Percentiles rank a stretch among this genome's conserved stretches.
Conservation (phyloP, 1,139 yeast genomes). For the Diutina rugosa region DNA sequence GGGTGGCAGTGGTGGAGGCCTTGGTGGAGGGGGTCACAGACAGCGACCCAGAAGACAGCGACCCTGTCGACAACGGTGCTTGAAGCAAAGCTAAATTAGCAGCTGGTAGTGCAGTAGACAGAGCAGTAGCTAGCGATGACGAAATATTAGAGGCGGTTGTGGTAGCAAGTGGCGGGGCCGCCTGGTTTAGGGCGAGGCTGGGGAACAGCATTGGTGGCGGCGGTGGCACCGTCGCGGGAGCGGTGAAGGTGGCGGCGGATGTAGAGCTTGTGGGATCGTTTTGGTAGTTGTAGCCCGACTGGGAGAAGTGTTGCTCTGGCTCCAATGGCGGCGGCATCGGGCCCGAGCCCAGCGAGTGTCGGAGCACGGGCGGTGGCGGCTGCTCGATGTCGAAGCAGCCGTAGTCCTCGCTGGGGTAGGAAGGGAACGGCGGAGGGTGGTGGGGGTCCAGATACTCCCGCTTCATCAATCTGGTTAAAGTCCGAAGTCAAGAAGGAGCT, state of each 20-base stretch:
- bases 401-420: background rate
- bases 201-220: background rate
- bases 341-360: background rate
- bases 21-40: background rate
- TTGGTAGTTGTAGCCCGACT: too few relatives aligned
- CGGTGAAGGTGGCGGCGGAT: background rate
- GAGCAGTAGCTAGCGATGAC: too few relatives aligned
- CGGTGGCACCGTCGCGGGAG: background rate
- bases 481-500: background rate
- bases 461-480: background rate
- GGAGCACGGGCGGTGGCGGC: background rate
- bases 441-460: conserved; percentile 1
- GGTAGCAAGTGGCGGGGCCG: background rate
- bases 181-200: background rate
- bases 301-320: background rate
- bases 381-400: background rate
- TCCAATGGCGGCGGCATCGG: background rate
- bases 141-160: too few relatives aligned
- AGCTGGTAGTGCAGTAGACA: too few relatives aligned
- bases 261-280: too few relatives aligned
- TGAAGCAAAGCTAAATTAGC: too few relatives aligned
- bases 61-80: background rate
- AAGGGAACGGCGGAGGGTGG: background rate
- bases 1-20: background rate
- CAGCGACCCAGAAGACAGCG: background rate